phyloP scores from a whole-genome alignment of 768 basidiomycete genomes.

The Agaricus subrufescens region DNA sequence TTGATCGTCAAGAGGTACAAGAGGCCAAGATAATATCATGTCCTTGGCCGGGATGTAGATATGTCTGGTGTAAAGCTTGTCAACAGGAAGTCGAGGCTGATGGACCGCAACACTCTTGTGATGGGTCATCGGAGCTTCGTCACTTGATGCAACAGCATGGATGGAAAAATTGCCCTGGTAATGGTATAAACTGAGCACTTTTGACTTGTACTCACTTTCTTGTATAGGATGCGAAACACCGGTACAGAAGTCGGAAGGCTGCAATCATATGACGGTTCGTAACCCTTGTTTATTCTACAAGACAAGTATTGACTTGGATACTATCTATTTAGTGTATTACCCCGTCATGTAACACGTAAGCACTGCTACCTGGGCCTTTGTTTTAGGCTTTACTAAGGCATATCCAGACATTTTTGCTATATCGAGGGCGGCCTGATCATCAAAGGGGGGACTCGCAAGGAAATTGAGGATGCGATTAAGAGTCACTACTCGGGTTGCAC shows the following conservation, averaged over 20 bases:
- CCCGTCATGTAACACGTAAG: constrained; percentile 51
- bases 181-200: constrained; percentile 8
- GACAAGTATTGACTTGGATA: neutral
- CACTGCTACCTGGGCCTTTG: neutral
- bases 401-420: constrained; percentile 47
- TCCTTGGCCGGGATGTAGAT: constrained; percentile 17
- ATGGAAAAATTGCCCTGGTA: constrained; percentile 47
- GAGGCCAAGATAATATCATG: constrained; percentile 16
- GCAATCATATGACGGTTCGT: constrained; percentile 57
- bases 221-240: constrained; percentile 40
- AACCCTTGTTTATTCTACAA: neutral
- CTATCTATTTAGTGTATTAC: constrained; percentile 39
- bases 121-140: constrained; percentile 18
- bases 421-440: constrained; percentile 44
- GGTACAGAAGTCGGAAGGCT: constrained; percentile 46
- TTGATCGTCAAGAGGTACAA: constrained; percentile 20
- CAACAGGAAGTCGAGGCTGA: constrained; percentile 12
- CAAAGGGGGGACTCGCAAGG: constrained; percentile 5
- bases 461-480: neutral
- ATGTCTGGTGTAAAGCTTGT: constrained; percentile 21
- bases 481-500: constrained; percentile 1
- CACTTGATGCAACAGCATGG: constrained; percentile 21
- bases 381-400: neutral
- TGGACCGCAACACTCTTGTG: constrained; percentile 18
- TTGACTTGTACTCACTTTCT: neutral